phyloP scores from a whole-genome alignment of 768 basidiomycete species.

The Chalciporus sphaerocephalus region DNA sequence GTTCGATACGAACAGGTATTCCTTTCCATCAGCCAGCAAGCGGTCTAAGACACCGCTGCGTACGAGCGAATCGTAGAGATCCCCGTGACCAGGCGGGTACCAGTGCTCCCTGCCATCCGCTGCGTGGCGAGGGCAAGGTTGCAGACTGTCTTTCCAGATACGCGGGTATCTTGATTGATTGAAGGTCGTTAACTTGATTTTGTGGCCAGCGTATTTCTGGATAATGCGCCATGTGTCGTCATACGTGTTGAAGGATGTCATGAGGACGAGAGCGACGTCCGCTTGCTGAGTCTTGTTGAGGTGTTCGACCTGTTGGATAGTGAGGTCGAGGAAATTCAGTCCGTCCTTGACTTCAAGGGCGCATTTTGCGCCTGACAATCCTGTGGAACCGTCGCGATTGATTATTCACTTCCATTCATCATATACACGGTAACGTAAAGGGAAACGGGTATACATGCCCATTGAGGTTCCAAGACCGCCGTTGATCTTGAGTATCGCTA shows the following conservation, averaged over 20 bases:
- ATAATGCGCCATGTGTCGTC: conserved; percentile 95
- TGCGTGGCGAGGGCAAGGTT: conserved; percentile 75
- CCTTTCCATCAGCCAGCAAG: conserved; percentile 86
- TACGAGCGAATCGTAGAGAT: conserved; percentile 87
- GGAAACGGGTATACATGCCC: conserved; percentile 44
- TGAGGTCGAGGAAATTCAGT: conserved; percentile 96
- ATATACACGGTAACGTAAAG: not conserved
- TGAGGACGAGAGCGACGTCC: conserved; percentile 95
- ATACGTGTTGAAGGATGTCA: conserved; percentile 99
- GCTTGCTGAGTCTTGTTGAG: conserved; percentile 80
- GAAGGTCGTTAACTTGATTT: conserved; percentile 87
- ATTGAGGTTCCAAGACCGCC: conserved; percentile 90
- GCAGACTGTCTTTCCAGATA: conserved; percentile 83
- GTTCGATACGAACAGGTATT: conserved; percentile 97
- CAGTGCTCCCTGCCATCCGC: conserved; percentile 85
- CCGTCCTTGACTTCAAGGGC: conserved; percentile 96
- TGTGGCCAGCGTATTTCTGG: conserved; percentile 94
- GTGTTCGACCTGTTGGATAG: conserved; percentile 93
- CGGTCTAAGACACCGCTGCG: conserved; percentile 91
- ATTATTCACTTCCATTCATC: conserved; percentile 1
- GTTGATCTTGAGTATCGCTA: conserved; percentile 94
- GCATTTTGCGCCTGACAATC: conserved; percentile 84
- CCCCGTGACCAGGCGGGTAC: conserved; percentile 98
- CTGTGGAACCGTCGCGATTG: conserved; percentile 31
- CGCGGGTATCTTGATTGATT: conserved; percentile 94